These are phyloP conservation scores for Arachnomyces sp. DNA, from an alignment of 2,329 filamentous ascomycete species.

Conservation along the genomic window DNA sequence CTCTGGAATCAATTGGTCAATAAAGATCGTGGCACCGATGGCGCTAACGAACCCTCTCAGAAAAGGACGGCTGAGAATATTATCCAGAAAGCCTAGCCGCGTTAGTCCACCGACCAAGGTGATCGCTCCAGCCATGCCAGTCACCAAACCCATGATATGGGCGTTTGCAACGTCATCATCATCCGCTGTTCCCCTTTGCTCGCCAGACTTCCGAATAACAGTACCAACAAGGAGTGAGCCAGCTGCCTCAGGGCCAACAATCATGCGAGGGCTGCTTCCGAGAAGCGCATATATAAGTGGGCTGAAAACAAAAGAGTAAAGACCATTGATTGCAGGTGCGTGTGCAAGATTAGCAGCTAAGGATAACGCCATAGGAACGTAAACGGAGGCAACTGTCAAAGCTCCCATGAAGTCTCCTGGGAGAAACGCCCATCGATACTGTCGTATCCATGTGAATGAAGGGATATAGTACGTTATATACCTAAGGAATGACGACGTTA, in stretches of 20 bases:
- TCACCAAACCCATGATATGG: constrained; percentile 76
- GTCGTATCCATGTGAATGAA: constrained; percentile 77
- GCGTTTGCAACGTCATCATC: constrained; percentile 66
- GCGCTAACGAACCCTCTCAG: constrained; percentile 93
- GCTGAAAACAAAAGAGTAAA: constrained; percentile 91
- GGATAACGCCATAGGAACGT: constrained; percentile 93
- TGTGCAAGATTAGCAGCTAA: constrained; percentile 88
- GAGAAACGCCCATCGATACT: constrained; percentile 75
- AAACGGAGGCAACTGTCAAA: constrained; percentile 95
- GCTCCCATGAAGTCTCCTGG: constrained; percentile 81
- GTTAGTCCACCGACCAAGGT: constrained; percentile 82
- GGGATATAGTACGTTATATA: constrained; percentile 92
- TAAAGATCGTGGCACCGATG: constrained; percentile 90
- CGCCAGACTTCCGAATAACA: constrained; percentile 70
- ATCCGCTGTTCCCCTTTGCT: constrained; percentile 55
- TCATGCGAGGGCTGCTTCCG: constrained; percentile 84
- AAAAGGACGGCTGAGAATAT: constrained; percentile 86
- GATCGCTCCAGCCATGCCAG: constrained; percentile 76
- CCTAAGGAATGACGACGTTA: constrained; percentile 36
- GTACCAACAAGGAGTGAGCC: constrained; percentile 84
- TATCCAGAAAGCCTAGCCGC: constrained; percentile 85
- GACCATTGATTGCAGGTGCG: constrained; percentile 82
- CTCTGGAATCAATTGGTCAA: constrained; percentile 89
- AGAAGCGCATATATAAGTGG: constrained; percentile 85
- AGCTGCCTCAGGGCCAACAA: constrained; percentile 89